These are phyloP conservation scores for Podospora pseudocomata DNA, from an alignment of 495 filamentous ascomycete species.

Conservation along the genomic window DNA sequence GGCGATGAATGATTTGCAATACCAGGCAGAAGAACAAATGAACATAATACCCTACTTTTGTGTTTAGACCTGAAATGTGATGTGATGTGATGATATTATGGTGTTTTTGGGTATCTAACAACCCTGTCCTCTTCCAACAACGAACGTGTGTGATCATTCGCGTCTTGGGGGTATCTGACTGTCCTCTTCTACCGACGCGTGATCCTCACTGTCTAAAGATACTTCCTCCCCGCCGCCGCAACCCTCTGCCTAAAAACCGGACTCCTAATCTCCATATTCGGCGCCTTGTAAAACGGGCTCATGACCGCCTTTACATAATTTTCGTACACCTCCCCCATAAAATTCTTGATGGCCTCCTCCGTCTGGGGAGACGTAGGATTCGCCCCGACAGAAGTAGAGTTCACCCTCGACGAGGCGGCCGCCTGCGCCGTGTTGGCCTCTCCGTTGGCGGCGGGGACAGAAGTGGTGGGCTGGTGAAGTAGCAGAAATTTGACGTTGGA, in stretches of 20 bases:
- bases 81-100: not conserved
- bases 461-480: conserved; percentile 68
- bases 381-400: conserved; percentile 65
- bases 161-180: too few species aligned
- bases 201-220: conserved; percentile 44
- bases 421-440: not conserved
- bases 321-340: conserved; percentile 93
- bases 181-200: too few species aligned
- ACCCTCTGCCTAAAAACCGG: conserved; percentile 79
- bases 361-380: conserved; percentile 83
- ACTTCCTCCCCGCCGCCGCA: conserved; percentile 86
- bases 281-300: conserved; percentile 83
- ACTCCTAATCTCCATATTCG: conserved; percentile 75
- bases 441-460: conserved; percentile 24
- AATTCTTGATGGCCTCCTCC: conserved; percentile 89
- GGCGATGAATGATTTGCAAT: not conserved
- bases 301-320: conserved; percentile 94
- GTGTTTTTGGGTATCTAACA: not conserved
- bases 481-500: conserved; percentile 83
- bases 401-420: conserved; percentile 32
- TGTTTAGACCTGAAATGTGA: not conserved
- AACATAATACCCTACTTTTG: not conserved
- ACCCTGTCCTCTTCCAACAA: not conserved
- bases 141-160: not conserved
- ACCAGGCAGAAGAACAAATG: not conserved